Percentiles rank a stretch among this genome's conserved stretches.
Evolutionary conservation across 1,284 basidiomycete genomes (phyloP).

Genomic region (Grifola frondosa): DNA sequence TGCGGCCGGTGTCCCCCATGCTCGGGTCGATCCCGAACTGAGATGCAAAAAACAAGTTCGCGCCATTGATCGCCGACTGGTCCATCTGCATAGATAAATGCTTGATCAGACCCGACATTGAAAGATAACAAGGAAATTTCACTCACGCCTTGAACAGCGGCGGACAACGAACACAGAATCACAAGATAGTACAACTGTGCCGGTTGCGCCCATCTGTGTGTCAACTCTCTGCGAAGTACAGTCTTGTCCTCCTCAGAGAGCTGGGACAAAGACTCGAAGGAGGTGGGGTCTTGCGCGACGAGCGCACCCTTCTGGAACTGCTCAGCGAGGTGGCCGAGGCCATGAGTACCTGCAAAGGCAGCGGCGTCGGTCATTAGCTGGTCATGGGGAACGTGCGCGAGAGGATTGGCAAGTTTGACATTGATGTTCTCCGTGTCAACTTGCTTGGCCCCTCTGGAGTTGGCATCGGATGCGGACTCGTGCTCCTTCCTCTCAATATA

Average conservation of each 20-base stretch:
- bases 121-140: no score
- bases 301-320: constrained; percentile 59
- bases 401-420: constrained; percentile 53
- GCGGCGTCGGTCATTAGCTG: constrained; percentile 54
- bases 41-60: constrained; percentile 63
- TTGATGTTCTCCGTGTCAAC: constrained; percentile 18
- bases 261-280: constrained; percentile 49
- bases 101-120: no score
- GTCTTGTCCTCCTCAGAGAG: constrained; percentile 60
- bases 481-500: constrained; percentile 24
- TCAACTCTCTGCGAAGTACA: constrained; percentile 50
- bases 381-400: constrained; percentile 50
- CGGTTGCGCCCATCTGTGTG: constrained; percentile 64
- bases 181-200: constrained; percentile 54
- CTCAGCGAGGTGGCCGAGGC: constrained; percentile 45
- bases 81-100: constrained; percentile 48
- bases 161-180: constrained; percentile 56
- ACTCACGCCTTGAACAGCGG: constrained; percentile 66
- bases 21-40: constrained; percentile 50
- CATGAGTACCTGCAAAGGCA: constrained; percentile 50
- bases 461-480: constrained; percentile 16
- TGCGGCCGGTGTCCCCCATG: constrained; percentile 29
- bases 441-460: constrained; percentile 16
- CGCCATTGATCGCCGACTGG: constrained; percentile 68
- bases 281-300: constrained; percentile 53